These are phyloP conservation scores for Phyllosticta paracitricarpa DNA, from an alignment of 2,329 filamentous ascomycete species.

Conservation along the genomic window DNA sequence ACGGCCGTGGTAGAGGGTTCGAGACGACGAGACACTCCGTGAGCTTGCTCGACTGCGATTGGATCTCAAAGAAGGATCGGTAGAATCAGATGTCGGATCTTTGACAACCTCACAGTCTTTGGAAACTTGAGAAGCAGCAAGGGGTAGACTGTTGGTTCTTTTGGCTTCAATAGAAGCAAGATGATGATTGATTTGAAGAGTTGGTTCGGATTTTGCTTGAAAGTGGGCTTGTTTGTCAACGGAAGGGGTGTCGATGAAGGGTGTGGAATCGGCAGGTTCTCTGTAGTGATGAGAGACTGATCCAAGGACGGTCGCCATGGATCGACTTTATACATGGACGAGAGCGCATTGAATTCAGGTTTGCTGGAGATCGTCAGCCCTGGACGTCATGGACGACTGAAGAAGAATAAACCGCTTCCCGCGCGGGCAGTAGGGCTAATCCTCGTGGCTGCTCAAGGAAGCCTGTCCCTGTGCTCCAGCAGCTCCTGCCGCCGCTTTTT, in stretches of 20 bases:
- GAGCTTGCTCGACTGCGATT: too few relatives aligned
- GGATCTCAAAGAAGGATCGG: too few relatives aligned
- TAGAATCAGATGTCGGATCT: too few relatives aligned
- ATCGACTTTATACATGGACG: neutral
- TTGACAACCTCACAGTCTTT: too few relatives aligned
- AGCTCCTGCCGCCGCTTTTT: neutral
- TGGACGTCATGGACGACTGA: slow-evolving; percentile 11
- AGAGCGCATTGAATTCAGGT: slow-evolving; percentile 16
- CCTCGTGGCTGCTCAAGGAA: neutral
- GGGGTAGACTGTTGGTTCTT: too few relatives aligned
- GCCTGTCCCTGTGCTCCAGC: neutral
- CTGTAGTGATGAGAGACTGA: neutral
- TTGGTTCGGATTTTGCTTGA: too few relatives aligned
- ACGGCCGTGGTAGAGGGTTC: neutral
- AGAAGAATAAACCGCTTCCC: neutral
- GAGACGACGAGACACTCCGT: slow-evolving; percentile 1
- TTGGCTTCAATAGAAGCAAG: too few relatives aligned
- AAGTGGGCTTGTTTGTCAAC: too few relatives aligned
- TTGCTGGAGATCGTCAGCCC: slow-evolving; percentile 8
- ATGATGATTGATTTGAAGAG: too few relatives aligned
- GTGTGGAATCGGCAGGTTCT: slow-evolving; percentile 16
- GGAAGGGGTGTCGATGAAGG: neutral
- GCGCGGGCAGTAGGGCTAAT: neutral
- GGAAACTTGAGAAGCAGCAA: too few relatives aligned
- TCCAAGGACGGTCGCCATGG: neutral